phyloP scores from a whole-genome alignment of 345 rosid species.

The Erucastrum elatum region DNA sequence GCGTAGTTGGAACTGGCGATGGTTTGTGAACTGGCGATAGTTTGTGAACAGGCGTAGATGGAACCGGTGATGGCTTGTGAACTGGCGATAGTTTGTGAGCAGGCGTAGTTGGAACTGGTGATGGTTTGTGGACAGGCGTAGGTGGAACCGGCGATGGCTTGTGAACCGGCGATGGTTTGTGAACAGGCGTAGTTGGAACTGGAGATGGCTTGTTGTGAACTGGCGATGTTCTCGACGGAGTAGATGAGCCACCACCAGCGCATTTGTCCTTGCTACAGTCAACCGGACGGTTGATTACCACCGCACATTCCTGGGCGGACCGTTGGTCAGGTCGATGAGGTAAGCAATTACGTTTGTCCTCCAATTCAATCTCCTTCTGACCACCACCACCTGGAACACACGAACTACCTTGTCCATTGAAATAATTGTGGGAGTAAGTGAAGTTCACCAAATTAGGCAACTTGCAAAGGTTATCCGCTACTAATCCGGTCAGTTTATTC shows the following conservation, averaged over 20 bases:
- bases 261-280: constrained; percentile 72
- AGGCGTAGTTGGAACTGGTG: neutral
- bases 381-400: constrained; percentile 44
- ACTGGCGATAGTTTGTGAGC: neutral
- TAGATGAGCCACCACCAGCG: constrained; percentile 29
- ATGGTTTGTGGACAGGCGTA: constrained; percentile 22
- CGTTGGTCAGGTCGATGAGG: constrained; percentile 53
- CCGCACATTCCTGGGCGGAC: constrained; percentile 43
- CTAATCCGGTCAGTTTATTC: constrained; percentile 65
- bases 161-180: neutral
- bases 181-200: neutral
- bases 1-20: constrained; percentile 19
- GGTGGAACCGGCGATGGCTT: constrained; percentile 28
- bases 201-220: neutral
- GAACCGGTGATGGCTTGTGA: constrained; percentile 5
- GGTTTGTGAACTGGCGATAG: constrained; percentile 26
- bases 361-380: constrained; percentile 40
- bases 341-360: constrained; percentile 62
- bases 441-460: constrained; percentile 59
- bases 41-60: constrained; percentile 18
- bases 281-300: constrained; percentile 51
- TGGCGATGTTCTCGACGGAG: constrained; percentile 32
- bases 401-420: constrained; percentile 48
- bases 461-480: constrained; percentile 55
- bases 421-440: constrained; percentile 60